Base-by-base conservation (phyloP, 805 yeast species). In the Isabelozyma pseudorhagii region DNA sequence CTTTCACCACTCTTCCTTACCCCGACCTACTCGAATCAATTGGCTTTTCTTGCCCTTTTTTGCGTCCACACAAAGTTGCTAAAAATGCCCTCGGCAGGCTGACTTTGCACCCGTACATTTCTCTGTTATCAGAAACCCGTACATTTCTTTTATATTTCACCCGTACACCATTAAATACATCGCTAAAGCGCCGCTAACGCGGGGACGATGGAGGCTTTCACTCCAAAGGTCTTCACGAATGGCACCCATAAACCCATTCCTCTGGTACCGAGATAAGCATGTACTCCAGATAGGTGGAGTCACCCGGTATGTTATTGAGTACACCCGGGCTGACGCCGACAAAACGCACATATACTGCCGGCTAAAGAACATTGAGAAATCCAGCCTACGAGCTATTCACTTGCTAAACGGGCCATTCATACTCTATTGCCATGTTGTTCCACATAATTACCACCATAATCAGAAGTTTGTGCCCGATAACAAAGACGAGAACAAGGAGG, bases 391-490 rank as follows among this genome's bases (percentile, higher is more conserved):
- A 42, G 77, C 78, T 8, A 63, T 74, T 45, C 77, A 74, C 48
- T 48, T 74, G 36, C 56, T 74, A 28, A 72, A 65, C 49, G 79
- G 79, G 0, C 79, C 79, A 3, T 72, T 73, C 49, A 68, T 68
- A 17, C 48, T 74, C n/a, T 74, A 74, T 55, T 70, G 77, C 54
- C 77, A 74, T 56, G 75, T 73, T 18, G 60, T 73, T 5, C 79
- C 79, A 6, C 54, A 56, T 52, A 62, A 66, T 46, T 74, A 68
- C 51, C 49, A 66, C 42, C 68, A 64, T 29, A 48, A 45, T 4
- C 34, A 53, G 49, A 45, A 46, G 46, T 71, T 71, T 45, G 34
- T 9, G 1, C 70, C 72, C 13, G 59, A 56, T 3, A 44, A 52
- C 21, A 47, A 50, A 13, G 61, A 55, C 25, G 44, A 50, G 14